A percentile compares a stretch with the other conserved stretches of the same genome.
phyloP scores from a whole-genome alignment of 768 basidiomycete species.

The Psilocybe azurescens region DNA sequence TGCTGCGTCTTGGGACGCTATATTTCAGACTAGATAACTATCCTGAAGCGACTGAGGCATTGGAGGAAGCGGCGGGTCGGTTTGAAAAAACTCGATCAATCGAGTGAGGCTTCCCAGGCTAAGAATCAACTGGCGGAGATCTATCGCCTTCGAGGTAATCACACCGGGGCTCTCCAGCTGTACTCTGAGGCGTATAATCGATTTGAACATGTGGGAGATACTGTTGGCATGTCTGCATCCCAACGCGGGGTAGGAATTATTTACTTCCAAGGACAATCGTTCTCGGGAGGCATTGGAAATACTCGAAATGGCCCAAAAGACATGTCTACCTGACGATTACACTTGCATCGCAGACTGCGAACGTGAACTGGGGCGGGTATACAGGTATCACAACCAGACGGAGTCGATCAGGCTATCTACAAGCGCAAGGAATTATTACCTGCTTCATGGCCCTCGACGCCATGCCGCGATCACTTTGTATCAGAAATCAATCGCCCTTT shows the following conservation, averaged over 20 bases:
- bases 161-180: neutral
- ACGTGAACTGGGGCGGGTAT: slow-evolving; percentile 3
- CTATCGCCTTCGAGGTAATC: neutral
- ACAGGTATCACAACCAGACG: neutral
- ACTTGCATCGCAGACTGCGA: slow-evolving; percentile 3
- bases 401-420: neutral
- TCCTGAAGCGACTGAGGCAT: neutral
- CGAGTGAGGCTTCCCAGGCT: neutral
- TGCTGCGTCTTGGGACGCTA: neutral
- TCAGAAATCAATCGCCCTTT: neutral
- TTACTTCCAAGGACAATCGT: neutral
- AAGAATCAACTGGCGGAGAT: neutral
- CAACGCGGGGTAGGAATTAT: neutral
- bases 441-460: neutral
- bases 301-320: neutral
- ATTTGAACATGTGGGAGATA: neutral
- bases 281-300: neutral
- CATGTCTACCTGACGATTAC: neutral
- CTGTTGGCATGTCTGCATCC: neutral
- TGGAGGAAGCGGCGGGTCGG: neutral
- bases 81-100: neutral
- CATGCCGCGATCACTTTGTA: slow-evolving; percentile 1
- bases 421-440: neutral
- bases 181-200: neutral
- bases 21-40: slow-evolving; percentile 8